Conservation (phyloP, 768 basidiomycete genomes). For the Auriscalpium orientale region DNA sequence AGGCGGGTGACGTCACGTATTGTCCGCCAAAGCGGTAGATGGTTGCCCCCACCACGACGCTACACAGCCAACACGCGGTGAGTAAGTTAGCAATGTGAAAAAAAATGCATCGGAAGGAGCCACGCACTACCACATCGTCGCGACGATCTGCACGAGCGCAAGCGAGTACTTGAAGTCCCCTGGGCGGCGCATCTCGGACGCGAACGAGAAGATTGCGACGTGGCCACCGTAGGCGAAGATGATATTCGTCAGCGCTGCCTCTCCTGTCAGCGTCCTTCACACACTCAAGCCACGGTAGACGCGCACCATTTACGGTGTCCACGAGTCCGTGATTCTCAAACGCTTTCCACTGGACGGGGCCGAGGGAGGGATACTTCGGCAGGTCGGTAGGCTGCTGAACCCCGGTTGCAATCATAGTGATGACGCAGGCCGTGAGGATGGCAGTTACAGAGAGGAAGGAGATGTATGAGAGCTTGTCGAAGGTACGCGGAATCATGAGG, state of each 20-base stretch:
- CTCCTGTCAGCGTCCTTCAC: not conserved
- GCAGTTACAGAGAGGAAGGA: not conserved
- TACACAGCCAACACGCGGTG: not conserved
- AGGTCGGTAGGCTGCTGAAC: not conserved
- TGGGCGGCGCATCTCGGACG: not conserved
- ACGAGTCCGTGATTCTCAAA: not conserved
- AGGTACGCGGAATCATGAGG: not conserved
- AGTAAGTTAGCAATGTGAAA: not conserved
- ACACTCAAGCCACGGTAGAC: not conserved
- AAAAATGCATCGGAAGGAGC: not conserved
- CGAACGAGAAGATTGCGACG: slow-evolving; percentile 1
- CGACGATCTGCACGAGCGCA: not conserved
- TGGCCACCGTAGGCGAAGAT: not conserved
- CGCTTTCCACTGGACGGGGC: not conserved
- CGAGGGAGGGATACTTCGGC: not conserved
- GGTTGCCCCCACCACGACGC: not conserved
- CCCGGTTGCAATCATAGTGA: not conserved
- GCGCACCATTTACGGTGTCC: not conserved
- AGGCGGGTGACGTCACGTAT: not conserved
- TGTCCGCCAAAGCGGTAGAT: not conserved
- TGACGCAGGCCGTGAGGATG: not conserved
- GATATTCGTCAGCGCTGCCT: not conserved
- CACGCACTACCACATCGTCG: not conserved
- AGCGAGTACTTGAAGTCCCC: slow-evolving; percentile 1
- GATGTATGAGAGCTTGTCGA: slow-evolving; percentile 1